Base-by-base conservation (phyloP, 2,329 filamentous ascomycete genomes). In the Colletotrichum sp. region DNA sequence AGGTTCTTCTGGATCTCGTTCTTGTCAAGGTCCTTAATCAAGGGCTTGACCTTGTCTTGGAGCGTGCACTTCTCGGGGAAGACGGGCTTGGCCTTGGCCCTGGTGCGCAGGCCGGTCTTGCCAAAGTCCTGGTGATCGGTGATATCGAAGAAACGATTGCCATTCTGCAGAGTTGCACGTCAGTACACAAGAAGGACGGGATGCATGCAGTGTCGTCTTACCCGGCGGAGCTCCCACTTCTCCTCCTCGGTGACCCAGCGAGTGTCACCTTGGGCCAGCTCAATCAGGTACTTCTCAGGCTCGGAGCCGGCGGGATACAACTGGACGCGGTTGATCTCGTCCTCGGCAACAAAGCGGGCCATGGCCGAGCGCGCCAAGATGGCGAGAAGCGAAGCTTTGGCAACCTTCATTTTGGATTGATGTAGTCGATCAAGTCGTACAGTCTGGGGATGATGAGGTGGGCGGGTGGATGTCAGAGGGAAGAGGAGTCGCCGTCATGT, bases 81-180 rank as follows among this genome's bases (percentile, higher is more conserved):
- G 78, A 93, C 88, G 77, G 90, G 87, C 73, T 86, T 84, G 76
- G 85, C 83, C 75, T 76, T 80, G 32, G 80, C 72, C 57, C 16
- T 49, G 6, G 79, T 78, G 28, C 78, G 79, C 60, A 84, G 80
- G 79, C 80, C 83, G 72, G 83, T 83, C 71, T 88, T 81, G 75
- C 94, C 94, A 77, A 94, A 90, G 66, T 94, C 90, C 68, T 89
- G 88, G 72, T 93, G 91, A 57, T 95, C 90, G 76, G 97, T 98
- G 81, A 99, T 96, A 86, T 99, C 96, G 90, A 99, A 98, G 89
- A 99, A 99, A 81, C 93, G 94, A 79, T 93, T 90, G 81, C 96
- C 96, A 83, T 95, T 90, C 95, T 98, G 80, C 52, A n/a, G 24
- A 64, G 7, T 8, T 8, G 6, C 44, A 70, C 62, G 15, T 18